Percentiles rank a stretch among this genome's conserved stretches.
Conservation (phyloP, 2,329 filamentous ascomycete species). For the Ceratocystiopsis sp. region DNA sequence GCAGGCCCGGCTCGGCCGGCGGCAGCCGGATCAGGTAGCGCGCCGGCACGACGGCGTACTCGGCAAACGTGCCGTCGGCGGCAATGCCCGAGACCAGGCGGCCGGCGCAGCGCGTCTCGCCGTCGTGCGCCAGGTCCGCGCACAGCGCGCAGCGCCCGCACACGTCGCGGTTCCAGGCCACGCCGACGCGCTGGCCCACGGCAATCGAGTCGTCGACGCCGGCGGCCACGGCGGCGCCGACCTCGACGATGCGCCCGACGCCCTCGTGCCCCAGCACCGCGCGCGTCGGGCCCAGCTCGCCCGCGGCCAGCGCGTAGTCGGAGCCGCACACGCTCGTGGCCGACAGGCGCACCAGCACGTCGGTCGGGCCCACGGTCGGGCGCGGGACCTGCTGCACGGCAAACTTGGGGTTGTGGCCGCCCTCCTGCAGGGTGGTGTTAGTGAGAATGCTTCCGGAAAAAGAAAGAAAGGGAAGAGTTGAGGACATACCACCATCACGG, state of each 20-base stretch:
- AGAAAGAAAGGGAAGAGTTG: no score
- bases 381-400: conserved; percentile 11
- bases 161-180: conserved; percentile 22
- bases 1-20: conserved; percentile 12
- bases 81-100: conserved; percentile 17
- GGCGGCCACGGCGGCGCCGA: conserved; percentile 18
- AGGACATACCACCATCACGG: conserved; percentile 7
- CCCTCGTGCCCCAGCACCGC: conserved; percentile 27
- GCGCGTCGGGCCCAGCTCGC: conserved; percentile 19
- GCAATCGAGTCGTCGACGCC: conserved; percentile 12
- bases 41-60: conserved; percentile 20
- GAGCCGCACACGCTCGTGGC: conserved; percentile 22
- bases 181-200: conserved; percentile 20
- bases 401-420: conserved; percentile 8
- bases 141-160: conserved; percentile 19
- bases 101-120: conserved; percentile 20
- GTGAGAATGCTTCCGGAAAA: not conserved
- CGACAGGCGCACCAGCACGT: conserved; percentile 19
- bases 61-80: conserved; percentile 22
- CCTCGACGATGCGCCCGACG: conserved; percentile 20
- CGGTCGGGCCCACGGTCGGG: conserved; percentile 14
- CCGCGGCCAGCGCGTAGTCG: conserved; percentile 20
- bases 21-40: conserved; percentile 18
- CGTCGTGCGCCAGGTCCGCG: conserved; percentile 12
- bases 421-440: conserved; percentile 1